phyloP scores from a whole-genome alignment of 306 rosid species.

The Phaseolus lunatus region DNA sequence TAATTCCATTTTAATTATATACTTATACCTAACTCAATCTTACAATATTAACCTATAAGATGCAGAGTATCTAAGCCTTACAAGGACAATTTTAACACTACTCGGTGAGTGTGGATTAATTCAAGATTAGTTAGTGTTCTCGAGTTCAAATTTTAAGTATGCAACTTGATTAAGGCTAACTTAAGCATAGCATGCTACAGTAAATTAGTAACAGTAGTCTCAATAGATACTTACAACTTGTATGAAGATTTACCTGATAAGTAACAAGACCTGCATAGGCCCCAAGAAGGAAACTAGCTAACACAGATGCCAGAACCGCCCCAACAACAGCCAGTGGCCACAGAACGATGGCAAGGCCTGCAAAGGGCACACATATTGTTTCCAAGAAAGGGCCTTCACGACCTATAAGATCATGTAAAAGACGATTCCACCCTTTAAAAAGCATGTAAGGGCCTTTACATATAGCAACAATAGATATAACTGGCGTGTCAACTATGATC shows the following conservation, averaged over 20 bases:
- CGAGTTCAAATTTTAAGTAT: neutral
- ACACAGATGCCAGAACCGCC: constrained; percentile 69
- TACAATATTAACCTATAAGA: neutral
- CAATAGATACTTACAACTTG: neutral
- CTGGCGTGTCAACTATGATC: constrained; percentile 66
- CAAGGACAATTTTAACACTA: neutral
- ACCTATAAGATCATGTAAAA: constrained; percentile 91
- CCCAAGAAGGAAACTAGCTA: constrained; percentile 78
- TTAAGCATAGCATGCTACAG: neutral
- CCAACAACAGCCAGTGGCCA: constrained; percentile 97
- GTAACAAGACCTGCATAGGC: constrained; percentile 76
- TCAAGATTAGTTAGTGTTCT: neutral
- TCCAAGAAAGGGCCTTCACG: constrained; percentile 99
- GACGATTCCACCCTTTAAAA: constrained; percentile 93
- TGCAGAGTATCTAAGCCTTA: too few species aligned
- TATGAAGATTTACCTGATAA: constrained; percentile 69
- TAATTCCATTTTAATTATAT: neutral
- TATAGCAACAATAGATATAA: constrained; percentile 72
- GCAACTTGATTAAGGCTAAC: neutral
- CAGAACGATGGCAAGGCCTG: constrained; percentile 87
- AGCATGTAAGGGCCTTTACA: constrained; percentile 88
- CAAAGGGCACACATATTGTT: constrained; percentile 95
- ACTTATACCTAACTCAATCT: neutral
- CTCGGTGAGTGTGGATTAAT: neutral
- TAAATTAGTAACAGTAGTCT: neutral